phyloP scores from a whole-genome alignment of 306 rosid genomes.

The Vigna hirtella region DNA sequence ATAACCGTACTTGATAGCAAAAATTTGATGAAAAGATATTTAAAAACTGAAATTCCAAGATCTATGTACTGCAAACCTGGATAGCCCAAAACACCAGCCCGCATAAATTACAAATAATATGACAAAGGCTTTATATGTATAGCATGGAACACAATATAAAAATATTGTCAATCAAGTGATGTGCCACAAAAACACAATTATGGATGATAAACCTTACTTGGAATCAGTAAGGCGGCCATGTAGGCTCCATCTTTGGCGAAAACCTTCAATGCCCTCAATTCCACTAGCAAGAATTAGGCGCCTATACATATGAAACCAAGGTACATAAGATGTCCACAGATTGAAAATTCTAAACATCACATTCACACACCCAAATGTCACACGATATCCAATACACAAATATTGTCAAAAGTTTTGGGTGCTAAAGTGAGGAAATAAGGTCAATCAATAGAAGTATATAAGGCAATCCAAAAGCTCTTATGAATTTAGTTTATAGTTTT shows the following conservation, averaged over 20 bases:
- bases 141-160: background rate
- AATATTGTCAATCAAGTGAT: conserved; percentile 23
- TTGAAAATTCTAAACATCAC: conserved; percentile 13
- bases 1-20: conserved; percentile 17
- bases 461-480: conserved; percentile 17
- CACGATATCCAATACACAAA: background rate
- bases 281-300: conserved; percentile 97
- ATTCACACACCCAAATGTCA: conserved; percentile 18
- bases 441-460: conserved; percentile 1
- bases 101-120: background rate
- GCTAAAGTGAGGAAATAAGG: conserved; percentile 4
- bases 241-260: conserved; percentile 93
- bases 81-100: conserved; percentile 5
- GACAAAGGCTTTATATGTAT: conserved; percentile 25
- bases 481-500: conserved; percentile 17
- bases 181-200: conserved; percentile 38
- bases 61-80: background rate
- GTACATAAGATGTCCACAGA: conserved; percentile 12
- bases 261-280: conserved; percentile 81
- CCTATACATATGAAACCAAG: conserved; percentile 56
- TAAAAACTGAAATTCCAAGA: conserved; percentile 22
- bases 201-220: conserved; percentile 59
- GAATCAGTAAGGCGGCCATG: conserved; percentile 89
- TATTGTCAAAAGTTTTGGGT: background rate
- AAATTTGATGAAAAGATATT: conserved; percentile 10